A percentile compares a stretch with the other conserved stretches of the same genome.
These are phyloP conservation scores for Clarireedia sp. DNA, from an alignment of 2,329 filamentous ascomycete species.

Conservation along the genomic window DNA sequence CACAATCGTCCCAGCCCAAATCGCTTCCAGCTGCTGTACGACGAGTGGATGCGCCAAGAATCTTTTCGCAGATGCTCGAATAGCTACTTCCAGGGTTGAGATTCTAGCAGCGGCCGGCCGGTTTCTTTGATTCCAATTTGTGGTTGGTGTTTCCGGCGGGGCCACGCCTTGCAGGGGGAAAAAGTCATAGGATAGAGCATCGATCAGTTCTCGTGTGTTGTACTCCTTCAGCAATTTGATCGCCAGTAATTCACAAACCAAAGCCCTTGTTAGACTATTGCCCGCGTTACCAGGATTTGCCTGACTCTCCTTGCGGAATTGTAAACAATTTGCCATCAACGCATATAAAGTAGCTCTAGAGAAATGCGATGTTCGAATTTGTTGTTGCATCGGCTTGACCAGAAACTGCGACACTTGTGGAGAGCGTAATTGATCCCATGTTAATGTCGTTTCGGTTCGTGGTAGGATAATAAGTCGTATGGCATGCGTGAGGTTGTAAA, in stretches of 20 bases:
- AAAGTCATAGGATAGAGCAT: constrained; percentile 91
- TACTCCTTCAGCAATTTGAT: constrained; percentile 88
- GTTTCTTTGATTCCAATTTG: constrained; percentile 30
- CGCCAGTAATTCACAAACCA: constrained; percentile 84
- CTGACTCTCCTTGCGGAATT: constrained; percentile 83
- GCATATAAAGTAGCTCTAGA: constrained; percentile 82
- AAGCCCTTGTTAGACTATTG: constrained; percentile 72
- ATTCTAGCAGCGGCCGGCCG: constrained; percentile 61
- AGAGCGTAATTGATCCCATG: constrained; percentile 93
- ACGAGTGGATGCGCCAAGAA: constrained; percentile 88
- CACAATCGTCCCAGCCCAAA: constrained; percentile 92
- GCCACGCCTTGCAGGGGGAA: constrained; percentile 79
- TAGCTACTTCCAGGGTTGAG: constrained; percentile 87
- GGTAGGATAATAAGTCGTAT: constrained; percentile 78
- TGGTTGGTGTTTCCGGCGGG: constrained; percentile 34
- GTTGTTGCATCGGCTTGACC: constrained; percentile 88
- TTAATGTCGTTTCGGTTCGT: constrained; percentile 82
- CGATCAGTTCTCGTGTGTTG: constrained; percentile 80
- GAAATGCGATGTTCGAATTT: constrained; percentile 76
- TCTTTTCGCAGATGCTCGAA: constrained; percentile 84
- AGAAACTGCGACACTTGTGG: constrained; percentile 94
- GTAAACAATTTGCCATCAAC: constrained; percentile 85
- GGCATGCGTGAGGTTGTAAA: constrained; percentile 85
- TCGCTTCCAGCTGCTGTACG: constrained; percentile 89
- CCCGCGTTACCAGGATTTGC: constrained; percentile 76